Percentiles rank a stretch among this genome's conserved stretches.
These are phyloP conservation scores for Chaetothyriales sp. DNA, from an alignment of 2,329 filamentous ascomycete genomes.

Conservation along the genomic window DNA sequence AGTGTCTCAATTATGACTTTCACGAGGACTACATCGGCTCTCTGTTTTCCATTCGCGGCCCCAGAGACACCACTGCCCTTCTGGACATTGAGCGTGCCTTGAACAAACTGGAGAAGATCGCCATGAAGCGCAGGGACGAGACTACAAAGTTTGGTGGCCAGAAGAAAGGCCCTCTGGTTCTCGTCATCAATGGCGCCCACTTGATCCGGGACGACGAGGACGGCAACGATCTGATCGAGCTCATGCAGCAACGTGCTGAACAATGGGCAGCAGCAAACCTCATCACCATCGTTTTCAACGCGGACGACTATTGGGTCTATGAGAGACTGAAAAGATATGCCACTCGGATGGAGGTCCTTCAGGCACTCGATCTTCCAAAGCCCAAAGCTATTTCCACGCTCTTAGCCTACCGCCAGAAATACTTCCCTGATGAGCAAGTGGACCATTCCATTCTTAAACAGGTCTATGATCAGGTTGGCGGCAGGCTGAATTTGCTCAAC, in stretches of 20 bases:
- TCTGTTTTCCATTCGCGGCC: slow-evolving; percentile 86
- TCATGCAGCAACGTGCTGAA: slow-evolving; percentile 89
- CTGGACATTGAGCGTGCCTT: slow-evolving; percentile 92
- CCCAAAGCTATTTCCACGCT: slow-evolving; percentile 61
- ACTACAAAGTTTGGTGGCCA: not conserved
- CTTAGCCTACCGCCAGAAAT: slow-evolving; percentile 62
- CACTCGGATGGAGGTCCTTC: slow-evolving; percentile 85
- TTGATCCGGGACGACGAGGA: slow-evolving; percentile 81
- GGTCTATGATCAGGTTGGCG: slow-evolving; percentile 76
- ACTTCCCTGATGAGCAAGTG: slow-evolving; percentile 49
- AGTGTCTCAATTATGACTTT: slow-evolving; percentile 88
- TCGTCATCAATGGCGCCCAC: slow-evolving; percentile 91
- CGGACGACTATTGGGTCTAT: slow-evolving; percentile 97
- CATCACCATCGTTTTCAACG: slow-evolving; percentile 82
- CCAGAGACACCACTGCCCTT: slow-evolving; percentile 77
- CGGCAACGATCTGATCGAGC: slow-evolving; percentile 81
- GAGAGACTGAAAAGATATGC: slow-evolving; percentile 84
- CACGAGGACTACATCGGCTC: slow-evolving; percentile 88
- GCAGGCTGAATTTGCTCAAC: slow-evolving; percentile 73
- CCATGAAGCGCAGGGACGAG: slow-evolving; percentile 45
- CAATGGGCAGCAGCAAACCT: slow-evolving; percentile 89
- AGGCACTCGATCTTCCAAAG: slow-evolving; percentile 71
- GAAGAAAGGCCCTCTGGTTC: slow-evolving; percentile 51
- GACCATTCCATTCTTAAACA: slow-evolving; percentile 45
- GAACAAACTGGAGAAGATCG: slow-evolving; percentile 96